Percentiles rank a stretch among this genome's conserved stretches.
These are phyloP conservation scores for Raphanus raphanistrum DNA, from an alignment of 345 rosid species.

Conservation along the genomic window DNA sequence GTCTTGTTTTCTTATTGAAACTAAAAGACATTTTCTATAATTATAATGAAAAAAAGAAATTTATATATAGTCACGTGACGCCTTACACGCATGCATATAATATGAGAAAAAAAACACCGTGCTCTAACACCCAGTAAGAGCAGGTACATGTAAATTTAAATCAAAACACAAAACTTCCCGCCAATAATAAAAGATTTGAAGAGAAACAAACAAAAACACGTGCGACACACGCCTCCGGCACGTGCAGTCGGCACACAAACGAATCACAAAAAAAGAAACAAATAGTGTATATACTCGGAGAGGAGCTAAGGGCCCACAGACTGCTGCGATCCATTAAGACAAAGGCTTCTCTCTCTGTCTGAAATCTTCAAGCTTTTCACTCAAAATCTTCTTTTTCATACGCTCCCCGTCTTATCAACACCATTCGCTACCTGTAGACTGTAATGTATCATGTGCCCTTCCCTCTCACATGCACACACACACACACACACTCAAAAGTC, in stretches of 20 bases:
- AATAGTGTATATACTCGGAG: background rate
- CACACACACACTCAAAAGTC: slow-evolving; percentile 8
- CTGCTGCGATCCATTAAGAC: slow-evolving; percentile 39
- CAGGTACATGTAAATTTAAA: slow-evolving; percentile 22
- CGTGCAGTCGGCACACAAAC: slow-evolving; percentile 28
- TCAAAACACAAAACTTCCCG: slow-evolving; percentile 31
- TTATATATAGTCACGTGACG: slow-evolving; percentile 26
- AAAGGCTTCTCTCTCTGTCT: background rate
- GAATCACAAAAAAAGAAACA: slow-evolving; percentile 4
- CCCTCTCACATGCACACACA: slow-evolving; percentile 17
- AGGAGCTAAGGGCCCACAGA: slow-evolving; percentile 19
- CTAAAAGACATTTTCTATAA: background rate
- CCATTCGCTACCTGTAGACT: slow-evolving; percentile 6
- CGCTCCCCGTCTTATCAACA: slow-evolving; percentile 36
- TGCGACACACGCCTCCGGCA: slow-evolving; percentile 40
- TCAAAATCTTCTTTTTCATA: slow-evolving; percentile 11
- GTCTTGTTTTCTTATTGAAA: background rate
- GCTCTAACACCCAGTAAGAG: slow-evolving; percentile 18
- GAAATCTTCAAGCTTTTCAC: slow-evolving; percentile 3
- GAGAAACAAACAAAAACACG: slow-evolving; percentile 29
- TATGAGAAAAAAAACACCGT: slow-evolving; percentile 17
- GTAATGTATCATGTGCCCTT: slow-evolving; percentile 1
- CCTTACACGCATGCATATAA: slow-evolving; percentile 33
- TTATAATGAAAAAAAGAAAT: background rate
- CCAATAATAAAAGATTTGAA: slow-evolving; percentile 40